Conservation (phyloP, 2,329 filamentous ascomycete genomes). For the Fusarium sublunatum region DNA sequence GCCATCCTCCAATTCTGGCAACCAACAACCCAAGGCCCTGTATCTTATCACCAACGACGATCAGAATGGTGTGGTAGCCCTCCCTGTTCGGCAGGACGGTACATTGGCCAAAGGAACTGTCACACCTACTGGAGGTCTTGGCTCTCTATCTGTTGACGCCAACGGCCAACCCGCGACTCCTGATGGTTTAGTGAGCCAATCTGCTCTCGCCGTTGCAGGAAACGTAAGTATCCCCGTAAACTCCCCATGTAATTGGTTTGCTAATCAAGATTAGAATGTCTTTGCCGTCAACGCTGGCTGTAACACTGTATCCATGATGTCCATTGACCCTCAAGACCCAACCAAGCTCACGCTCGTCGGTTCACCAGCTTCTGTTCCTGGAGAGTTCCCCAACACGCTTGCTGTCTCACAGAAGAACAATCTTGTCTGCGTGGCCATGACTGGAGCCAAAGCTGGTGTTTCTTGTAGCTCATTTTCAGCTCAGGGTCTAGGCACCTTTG, state of each 20-base stretch:
- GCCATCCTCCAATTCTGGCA: background rate
- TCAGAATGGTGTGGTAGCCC: slow-evolving; percentile 60
- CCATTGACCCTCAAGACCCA: slow-evolving; percentile 55
- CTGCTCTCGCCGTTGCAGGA: slow-evolving; percentile 60
- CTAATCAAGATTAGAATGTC: slow-evolving; percentile 54
- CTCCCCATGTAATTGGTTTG: background rate
- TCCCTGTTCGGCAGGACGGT: slow-evolving; percentile 61
- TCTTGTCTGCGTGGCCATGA: slow-evolving; percentile 60
- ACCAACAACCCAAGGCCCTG: slow-evolving; percentile 56
- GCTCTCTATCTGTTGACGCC: slow-evolving; percentile 55
- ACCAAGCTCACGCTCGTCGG: slow-evolving; percentile 59
- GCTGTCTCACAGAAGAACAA: slow-evolving; percentile 57
- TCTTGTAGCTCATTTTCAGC: slow-evolving; percentile 56
- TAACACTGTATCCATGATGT: slow-evolving; percentile 63
- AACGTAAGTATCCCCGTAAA: slow-evolving; percentile 52
- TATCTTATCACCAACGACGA: slow-evolving; percentile 68
- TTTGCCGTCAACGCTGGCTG: slow-evolving; percentile 66
- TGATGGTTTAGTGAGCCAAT: slow-evolving; percentile 65
- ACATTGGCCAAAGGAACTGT: slow-evolving; percentile 56
- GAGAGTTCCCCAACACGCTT: slow-evolving; percentile 65
- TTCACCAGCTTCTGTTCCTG: slow-evolving; percentile 56
- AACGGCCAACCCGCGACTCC: slow-evolving; percentile 55
- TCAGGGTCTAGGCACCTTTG: slow-evolving; percentile 56
- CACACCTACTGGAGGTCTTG: slow-evolving; percentile 60
- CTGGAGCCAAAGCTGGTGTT: slow-evolving; percentile 58